Base-by-base conservation (phyloP, 2,329 filamentous ascomycete species). In the Orbilia javanica region DNA sequence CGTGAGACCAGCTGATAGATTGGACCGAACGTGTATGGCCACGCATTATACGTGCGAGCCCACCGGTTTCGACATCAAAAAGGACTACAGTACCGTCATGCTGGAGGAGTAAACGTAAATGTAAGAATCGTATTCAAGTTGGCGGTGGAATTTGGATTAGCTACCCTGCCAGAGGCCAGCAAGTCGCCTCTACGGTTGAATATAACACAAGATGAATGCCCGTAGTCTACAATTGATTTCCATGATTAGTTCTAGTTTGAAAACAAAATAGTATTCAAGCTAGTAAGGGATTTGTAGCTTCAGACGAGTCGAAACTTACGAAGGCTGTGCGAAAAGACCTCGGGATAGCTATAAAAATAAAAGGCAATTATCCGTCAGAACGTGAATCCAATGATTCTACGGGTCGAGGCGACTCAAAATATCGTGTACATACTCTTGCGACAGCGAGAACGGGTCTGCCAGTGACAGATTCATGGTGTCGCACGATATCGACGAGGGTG, bases 31-130 rank as follows among this genome's bases (percentile, higher is more conserved):
- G 91, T 63, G 93, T 97, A 85, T 99, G 96, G 11, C 95, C 96
- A 80, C 93, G 90, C 80, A 99, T 87, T 85, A 98, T 99, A 83
- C 94, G 91, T 74, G 96, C 96, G 3, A 98, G 93, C 42, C 96
- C 95, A 88, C 96, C 97, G 8, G 96, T 99, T 85, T 99, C 96
- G 62, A 98, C 90, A 83, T 99, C 96, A 88, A 97, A 99, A 55
- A 99, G 92, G 69, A 97, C 93, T 46, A 99, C 92, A 4, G 93
- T 96, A 81, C 96, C 96, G 85, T 99, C 96, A 79, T 89, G 87
- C 87, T 89, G 80, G 6, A 77, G 79, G 82, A 74, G 81, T 79
- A 68, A 63, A n/a, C n/a, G n/a, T n/a, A n/a, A 71, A 76, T 44
- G 67, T 72, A 34, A 67, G 78, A 66, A 75, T 79, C 57, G 53